Evolutionary conservation across 2,329 filamentous ascomycete genomes (phyloP).

Genomic region (Talaromyces islandicus): DNA sequence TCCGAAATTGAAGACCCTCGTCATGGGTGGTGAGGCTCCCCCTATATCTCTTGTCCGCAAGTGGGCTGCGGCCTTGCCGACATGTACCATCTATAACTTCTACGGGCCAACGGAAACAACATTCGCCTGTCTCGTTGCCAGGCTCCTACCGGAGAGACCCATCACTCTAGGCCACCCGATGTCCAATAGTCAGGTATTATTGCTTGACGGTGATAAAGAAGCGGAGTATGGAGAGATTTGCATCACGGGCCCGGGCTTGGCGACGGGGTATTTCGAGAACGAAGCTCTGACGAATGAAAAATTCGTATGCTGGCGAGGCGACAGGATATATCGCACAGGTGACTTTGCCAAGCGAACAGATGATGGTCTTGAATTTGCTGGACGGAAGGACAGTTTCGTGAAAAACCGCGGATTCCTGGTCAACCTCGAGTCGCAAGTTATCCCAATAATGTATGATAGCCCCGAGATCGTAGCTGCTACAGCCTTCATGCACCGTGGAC

Average conservation of each 20-base stretch:
- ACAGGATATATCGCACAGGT: not conserved
- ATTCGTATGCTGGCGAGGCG: not conserved
- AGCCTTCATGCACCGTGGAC: not conserved
- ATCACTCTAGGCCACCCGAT: not conserved
- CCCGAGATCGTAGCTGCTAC: not conserved
- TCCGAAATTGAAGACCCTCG: not conserved
- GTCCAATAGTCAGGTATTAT: not conserved
- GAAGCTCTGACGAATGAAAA: not conserved
- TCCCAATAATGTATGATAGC: constrained; percentile 15
- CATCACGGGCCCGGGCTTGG: not conserved
- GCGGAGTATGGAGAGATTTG: not conserved
- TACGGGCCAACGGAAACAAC: constrained; percentile 5
- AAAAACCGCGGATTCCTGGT: constrained; percentile 33
- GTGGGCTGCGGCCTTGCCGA: not conserved
- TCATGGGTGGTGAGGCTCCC: not conserved
- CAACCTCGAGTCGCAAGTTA: constrained; percentile 29
- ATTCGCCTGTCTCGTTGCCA: not conserved
- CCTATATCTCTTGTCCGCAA: not conserved
- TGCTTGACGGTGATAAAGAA: not conserved
- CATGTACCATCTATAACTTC: not conserved
- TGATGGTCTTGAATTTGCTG: constrained; percentile 17
- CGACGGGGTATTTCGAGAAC: not conserved
- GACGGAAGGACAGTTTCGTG: constrained; percentile 23
- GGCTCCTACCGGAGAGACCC: not conserved
- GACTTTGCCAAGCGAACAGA: not conserved